Conservation (phyloP, 2,329 filamentous ascomycete genomes). For the Sordariomycetes sp. region DNA sequence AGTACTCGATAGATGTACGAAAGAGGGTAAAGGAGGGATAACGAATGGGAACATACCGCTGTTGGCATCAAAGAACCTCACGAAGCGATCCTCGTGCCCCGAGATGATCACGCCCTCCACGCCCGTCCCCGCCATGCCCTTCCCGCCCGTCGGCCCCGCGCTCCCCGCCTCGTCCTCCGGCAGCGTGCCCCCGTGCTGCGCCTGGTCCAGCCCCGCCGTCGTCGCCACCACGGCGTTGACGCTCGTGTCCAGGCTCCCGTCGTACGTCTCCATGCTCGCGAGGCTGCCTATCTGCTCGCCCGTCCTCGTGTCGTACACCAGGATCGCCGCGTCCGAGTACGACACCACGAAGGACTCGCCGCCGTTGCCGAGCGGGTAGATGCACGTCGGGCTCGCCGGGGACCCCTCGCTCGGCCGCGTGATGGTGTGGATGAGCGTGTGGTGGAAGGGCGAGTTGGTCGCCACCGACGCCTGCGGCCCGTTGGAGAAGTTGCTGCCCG, state of each 20-base stretch:
- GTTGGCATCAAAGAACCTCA: slow-evolving; percentile 96
- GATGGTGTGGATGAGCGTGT: slow-evolving; percentile 83
- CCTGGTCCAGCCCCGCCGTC: slow-evolving; percentile 70
- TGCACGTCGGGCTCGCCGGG: slow-evolving; percentile 74
- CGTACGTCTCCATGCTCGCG: slow-evolving; percentile 90
- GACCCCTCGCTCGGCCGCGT: slow-evolving; percentile 54
- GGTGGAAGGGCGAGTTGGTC: slow-evolving; percentile 75
- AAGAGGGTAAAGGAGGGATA: neutral
- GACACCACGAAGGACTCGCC: slow-evolving; percentile 90
- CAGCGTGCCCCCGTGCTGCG: slow-evolving; percentile 38
- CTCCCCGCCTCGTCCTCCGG: slow-evolving; percentile 67
- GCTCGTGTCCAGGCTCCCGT: slow-evolving; percentile 66
- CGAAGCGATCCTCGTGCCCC: slow-evolving; percentile 91
- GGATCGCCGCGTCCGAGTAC: slow-evolving; percentile 79
- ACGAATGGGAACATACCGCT: slow-evolving; percentile 61
- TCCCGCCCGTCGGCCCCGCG: slow-evolving; percentile 70
- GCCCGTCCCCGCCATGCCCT: slow-evolving; percentile 57
- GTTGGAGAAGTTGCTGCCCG: slow-evolving; percentile 82
- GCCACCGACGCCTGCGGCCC: slow-evolving; percentile 83
- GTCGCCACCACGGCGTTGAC: slow-evolving; percentile 90
- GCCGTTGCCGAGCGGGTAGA: slow-evolving; percentile 71
- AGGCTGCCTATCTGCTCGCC: slow-evolving; percentile 88
- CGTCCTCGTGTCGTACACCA: slow-evolving; percentile 85
- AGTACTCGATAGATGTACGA: neutral
- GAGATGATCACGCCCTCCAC: slow-evolving; percentile 92